These are phyloP conservation scores for Xylaria sp. DNA, from an alignment of 2,329 filamentous ascomycete genomes.

Conservation along the genomic window DNA sequence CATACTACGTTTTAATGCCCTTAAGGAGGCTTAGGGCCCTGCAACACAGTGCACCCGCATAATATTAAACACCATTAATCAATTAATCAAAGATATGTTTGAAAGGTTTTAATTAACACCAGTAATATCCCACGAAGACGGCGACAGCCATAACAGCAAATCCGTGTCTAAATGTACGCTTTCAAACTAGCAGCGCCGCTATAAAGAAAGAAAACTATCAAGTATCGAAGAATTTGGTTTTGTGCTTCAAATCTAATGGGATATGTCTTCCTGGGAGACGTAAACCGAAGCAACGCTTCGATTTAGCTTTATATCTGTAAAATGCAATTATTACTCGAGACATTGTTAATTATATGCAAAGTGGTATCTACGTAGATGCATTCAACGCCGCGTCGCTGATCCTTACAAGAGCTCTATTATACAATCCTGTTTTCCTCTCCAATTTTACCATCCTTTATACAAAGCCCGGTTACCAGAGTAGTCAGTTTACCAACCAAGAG, in stretches of 20 bases:
- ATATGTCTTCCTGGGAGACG: not conserved
- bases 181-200: not conserved
- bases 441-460: constrained; percentile 10
- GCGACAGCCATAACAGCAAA: no score
- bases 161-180: not conserved
- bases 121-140: no score
- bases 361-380: constrained; percentile 18
- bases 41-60: no score
- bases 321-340: not conserved
- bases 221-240: not conserved
- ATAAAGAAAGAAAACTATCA: not conserved
- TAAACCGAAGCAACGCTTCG: not conserved
- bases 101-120: no score
- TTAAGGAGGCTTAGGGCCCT: no score
- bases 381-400: not conserved
- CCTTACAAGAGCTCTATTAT: constrained; percentile 1
- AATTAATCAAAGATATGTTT: no score
- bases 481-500: constrained; percentile 6
- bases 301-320: not conserved
- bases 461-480: not conserved
- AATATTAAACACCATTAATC: no score
- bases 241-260: not conserved
- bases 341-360: constrained; percentile 17
- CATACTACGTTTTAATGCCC: no score
- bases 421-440: constrained; percentile 2